A percentile compares a stretch with the other conserved stretches of the same genome.
phyloP scores from a whole-genome alignment of 306 rosid species.

The Spatholobus suberectus region DNA sequence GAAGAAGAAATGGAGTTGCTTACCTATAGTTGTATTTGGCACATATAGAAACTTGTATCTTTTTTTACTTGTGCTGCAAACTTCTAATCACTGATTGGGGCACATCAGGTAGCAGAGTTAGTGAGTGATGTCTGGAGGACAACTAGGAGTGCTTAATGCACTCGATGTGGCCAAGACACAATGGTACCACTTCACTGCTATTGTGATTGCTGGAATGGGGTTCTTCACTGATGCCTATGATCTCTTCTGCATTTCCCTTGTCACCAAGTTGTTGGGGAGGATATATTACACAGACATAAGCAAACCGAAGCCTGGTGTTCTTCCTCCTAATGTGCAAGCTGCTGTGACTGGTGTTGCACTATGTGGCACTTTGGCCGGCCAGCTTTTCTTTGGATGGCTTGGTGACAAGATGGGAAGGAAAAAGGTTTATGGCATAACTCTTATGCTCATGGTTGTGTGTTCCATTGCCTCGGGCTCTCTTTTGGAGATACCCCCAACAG shows the following conservation, averaged over 20 bases:
- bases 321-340: constrained; percentile 74
- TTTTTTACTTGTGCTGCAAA: constrained; percentile 36
- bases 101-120: constrained; percentile 23
- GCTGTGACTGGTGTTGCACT: constrained; percentile 88
- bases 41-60: neutral
- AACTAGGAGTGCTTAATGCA: constrained; percentile 76
- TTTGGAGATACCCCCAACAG: constrained; percentile 50
- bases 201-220: constrained; percentile 96
- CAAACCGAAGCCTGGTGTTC: constrained; percentile 57
- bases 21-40: neutral
- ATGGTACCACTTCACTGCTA: constrained; percentile 90
- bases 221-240: constrained; percentile 96
- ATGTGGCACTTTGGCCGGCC: constrained; percentile 75
- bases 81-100: neutral
- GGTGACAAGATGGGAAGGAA: constrained; percentile 91
- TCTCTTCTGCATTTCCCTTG: constrained; percentile 84
- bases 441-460: constrained; percentile 72
- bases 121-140: constrained; percentile 52
- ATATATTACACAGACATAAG: constrained; percentile 51
- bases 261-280: constrained; percentile 77
- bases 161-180: constrained; percentile 86
- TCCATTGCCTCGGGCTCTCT: constrained; percentile 77
- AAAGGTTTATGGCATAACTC: constrained; percentile 77
- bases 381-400: constrained; percentile 97
- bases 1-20: constrained; percentile 16